These are phyloP conservation scores for Rickenella mellea DNA, from an alignment of 768 basidiomycete species.

Conservation along the genomic window DNA sequence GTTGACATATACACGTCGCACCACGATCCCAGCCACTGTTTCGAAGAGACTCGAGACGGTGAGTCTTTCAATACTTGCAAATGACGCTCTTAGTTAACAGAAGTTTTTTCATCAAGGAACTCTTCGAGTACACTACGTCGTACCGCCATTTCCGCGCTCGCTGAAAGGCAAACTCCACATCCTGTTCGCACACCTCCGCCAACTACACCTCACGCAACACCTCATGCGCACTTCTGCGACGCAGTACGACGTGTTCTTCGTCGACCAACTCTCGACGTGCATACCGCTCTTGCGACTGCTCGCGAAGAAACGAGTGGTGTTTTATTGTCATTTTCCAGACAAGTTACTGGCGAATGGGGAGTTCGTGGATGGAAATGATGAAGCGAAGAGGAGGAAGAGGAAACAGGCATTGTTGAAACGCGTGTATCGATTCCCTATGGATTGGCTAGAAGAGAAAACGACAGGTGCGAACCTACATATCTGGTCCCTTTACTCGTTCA, in stretches of 20 bases:
- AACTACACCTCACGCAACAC: conserved; percentile 68
- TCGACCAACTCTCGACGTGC: conserved; percentile 92
- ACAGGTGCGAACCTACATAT: conserved; percentile 48
- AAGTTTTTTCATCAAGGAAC: conserved; percentile 43
- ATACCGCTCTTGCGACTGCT: conserved; percentile 71
- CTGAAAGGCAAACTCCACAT: conserved; percentile 79
- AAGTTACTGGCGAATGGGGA: conserved; percentile 76
- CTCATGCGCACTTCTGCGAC: conserved; percentile 44
- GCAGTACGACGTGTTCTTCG: conserved; percentile 77
- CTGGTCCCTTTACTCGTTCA: neutral
- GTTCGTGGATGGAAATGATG: conserved; percentile 41
- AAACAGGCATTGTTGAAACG: conserved; percentile 48
- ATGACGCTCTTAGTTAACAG: neutral
- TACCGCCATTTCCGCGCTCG: conserved; percentile 73
- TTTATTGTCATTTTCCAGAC: conserved; percentile 98
- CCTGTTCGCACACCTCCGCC: conserved; percentile 79
- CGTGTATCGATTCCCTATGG: conserved; percentile 83
- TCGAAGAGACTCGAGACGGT: conserved; percentile 93
- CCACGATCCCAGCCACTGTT: conserved; percentile 80
- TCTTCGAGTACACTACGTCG: conserved; percentile 62
- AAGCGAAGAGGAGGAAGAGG: conserved; percentile 19
- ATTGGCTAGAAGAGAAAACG: conserved; percentile 81
- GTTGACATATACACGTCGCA: conserved; percentile 92
- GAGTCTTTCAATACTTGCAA: conserved; percentile 12
- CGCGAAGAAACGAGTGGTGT: conserved; percentile 73